A percentile compares a stretch with the other conserved stretches of the same genome.
Conservation (phyloP, 2,329 filamentous ascomycete genomes). For the Penicillium sp. region DNA sequence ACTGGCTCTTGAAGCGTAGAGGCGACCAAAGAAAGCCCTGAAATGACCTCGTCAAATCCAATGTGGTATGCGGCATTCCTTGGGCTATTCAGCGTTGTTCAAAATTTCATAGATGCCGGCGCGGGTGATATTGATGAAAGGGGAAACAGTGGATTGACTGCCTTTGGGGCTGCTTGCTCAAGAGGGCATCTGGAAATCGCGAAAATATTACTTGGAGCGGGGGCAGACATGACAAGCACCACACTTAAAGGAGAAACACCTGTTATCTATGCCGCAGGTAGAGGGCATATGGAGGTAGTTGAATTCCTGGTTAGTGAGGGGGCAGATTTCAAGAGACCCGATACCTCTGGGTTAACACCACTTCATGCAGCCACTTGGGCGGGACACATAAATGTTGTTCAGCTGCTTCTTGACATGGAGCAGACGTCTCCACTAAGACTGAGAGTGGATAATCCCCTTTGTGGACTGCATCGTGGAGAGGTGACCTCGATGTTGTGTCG, state of each 20-base stretch:
- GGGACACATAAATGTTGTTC: background rate
- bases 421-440: background rate
- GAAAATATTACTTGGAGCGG: background rate
- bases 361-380: too few species aligned
- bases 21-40: background rate
- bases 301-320: too few species aligned
- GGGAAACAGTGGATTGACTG: background rate
- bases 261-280: background rate
- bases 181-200: background rate
- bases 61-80: background rate
- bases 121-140: background rate
- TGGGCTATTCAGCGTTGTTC: background rate
- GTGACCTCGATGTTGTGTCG: background rate
- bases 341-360: too few species aligned
- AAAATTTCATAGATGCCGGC: background rate
- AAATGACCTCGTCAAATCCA: background rate
- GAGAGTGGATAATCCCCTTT: too few species aligned
- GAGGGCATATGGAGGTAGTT: too few species aligned
- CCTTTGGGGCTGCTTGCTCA: background rate
- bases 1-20: background rate
- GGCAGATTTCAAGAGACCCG: too few species aligned
- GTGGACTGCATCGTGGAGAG: background rate
- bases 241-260: background rate
- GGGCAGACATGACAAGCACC: background rate
- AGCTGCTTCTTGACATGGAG: background rate